Percentiles rank a stretch among this genome's conserved stretches.
These are phyloP conservation scores for Extremus antarcticus DNA, from an alignment of 495 filamentous ascomycete genomes.

Conservation along the genomic window DNA sequence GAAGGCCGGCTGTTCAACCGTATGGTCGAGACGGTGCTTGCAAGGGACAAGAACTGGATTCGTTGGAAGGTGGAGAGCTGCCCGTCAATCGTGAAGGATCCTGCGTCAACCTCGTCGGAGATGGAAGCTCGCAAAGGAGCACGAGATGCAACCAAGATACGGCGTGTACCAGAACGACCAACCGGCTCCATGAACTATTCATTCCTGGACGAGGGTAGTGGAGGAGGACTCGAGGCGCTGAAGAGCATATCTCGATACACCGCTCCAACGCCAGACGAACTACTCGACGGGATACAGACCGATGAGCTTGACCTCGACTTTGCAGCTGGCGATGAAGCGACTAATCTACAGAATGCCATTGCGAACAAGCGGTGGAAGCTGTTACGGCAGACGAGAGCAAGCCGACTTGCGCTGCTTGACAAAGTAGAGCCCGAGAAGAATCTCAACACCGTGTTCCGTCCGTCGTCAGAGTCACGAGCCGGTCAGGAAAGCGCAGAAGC, in stretches of 20 bases:
- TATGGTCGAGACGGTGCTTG: slow-evolving; percentile 89
- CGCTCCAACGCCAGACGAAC: slow-evolving; percentile 45
- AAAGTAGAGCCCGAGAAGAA: slow-evolving; percentile 75
- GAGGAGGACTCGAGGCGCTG: slow-evolving; percentile 46
- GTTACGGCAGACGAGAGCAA: slow-evolving; percentile 63
- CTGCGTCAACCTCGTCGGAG: slow-evolving; percentile 55
- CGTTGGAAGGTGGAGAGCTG: slow-evolving; percentile 94
- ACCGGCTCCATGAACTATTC: slow-evolving; percentile 62
- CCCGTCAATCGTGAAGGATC: slow-evolving; percentile 65
- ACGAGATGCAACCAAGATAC: slow-evolving; percentile 52
- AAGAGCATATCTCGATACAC: slow-evolving; percentile 46
- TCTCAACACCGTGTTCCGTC: slow-evolving; percentile 39
- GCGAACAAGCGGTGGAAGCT: slow-evolving; percentile 82
- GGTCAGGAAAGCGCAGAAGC: slow-evolving; percentile 5
- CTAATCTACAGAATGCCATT: slow-evolving; percentile 53
- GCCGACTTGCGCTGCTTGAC: slow-evolving; percentile 65
- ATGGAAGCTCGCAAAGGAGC: slow-evolving; percentile 53
- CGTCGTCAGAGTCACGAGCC: background rate
- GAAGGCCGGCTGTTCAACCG: slow-evolving; percentile 88
- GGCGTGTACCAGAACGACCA: slow-evolving; percentile 52
- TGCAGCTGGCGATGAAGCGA: slow-evolving; percentile 57
- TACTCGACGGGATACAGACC: slow-evolving; percentile 44
- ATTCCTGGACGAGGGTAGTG: slow-evolving; percentile 59
- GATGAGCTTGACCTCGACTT: slow-evolving; percentile 77
- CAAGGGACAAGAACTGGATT: slow-evolving; percentile 95